Conservation (phyloP, 106 monocot genomes). For the Dendrobium officinale region DNA sequence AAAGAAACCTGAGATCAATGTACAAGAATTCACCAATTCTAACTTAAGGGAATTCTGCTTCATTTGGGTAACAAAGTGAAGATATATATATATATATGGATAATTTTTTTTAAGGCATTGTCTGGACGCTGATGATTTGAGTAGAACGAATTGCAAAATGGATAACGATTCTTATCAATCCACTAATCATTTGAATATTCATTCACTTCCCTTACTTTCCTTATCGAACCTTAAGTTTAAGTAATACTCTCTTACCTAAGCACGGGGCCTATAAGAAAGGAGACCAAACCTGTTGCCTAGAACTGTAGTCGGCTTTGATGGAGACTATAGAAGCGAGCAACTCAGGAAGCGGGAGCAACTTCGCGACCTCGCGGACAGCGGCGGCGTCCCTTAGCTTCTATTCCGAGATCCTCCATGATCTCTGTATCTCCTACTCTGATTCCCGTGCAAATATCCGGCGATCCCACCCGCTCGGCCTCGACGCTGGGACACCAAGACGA, state of each 20-base stretch:
- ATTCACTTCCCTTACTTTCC: too few relatives aligned
- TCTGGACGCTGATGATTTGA: not conserved
- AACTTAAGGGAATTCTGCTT: not conserved
- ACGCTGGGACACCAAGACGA: not conserved
- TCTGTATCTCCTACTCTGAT: not conserved
- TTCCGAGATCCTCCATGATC: constrained; percentile 82
- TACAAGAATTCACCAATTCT: not conserved
- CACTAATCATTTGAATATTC: not conserved
- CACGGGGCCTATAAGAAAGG: not conserved
- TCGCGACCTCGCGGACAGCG: constrained; percentile 85
- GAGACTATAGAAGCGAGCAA: constrained; percentile 70
- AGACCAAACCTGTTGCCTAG: constrained; percentile 72
- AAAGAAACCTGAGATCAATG: not conserved
- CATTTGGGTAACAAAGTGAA: not conserved
- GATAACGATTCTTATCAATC: not conserved
- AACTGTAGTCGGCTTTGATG: constrained; percentile 86
- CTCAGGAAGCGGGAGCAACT: constrained; percentile 81
- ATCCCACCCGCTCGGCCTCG: not conserved
- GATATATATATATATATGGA: not conserved
- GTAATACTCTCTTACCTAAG: not conserved
- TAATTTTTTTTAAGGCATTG: not conserved
- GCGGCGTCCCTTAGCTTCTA: constrained; percentile 93
- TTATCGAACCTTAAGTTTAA: not conserved
- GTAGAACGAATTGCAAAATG: not conserved
- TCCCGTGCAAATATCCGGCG: not conserved